Base-by-base conservation (phyloP, 306 rosid genomes). In the Coriaria nepalensis region DNA sequence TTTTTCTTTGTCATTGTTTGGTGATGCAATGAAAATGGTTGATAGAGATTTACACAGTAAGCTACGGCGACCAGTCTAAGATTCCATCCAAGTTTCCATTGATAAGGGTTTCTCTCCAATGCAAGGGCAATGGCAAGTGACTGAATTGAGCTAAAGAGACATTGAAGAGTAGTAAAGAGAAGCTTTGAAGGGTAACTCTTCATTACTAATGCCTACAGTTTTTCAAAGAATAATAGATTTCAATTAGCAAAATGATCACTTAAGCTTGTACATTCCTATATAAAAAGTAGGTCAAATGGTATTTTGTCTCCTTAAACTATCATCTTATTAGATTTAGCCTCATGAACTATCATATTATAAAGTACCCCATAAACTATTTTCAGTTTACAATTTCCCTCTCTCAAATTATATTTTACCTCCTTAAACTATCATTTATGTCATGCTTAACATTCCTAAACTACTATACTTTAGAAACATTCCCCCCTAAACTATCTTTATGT, bases 141-240 rank as follows among this genome's bases (percentile, higher is more conserved):
- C 65, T 87, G 94, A 57, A 87, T 56, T 42, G 93, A 68, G 45
- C 93, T 87, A 7, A 78, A 65, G 42, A 69, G 54, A 41, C 96
- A 80, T 36, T 78, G 96, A 47, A 87, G 86, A 43, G 76, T 69
- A 33, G 94, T 83, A 7, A 83, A 66, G 10, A 83, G 70, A 67
- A 87, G 75, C 87, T 80, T 87, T 34, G 96, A 74, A 49, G 87
- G 96, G 45, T 82, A 87, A 45, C 59, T 69, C 59, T 80, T 87
- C 50, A 83, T 29, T 4, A 83, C 67, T 53, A 64, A 60, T 14
- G 63, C 73, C 96, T 87, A 67, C 6, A 55, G 40, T 20, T 20
- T 9, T 13, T 12, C 44, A 35, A 40, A 32, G 10, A n/a, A 40
- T 40, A 13, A 12, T 33, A 4, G 11, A 49, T 7, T 5, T 36